Conservation (phyloP, 2,329 filamentous ascomycete genomes). For the Neocucurbitaria cava region DNA sequence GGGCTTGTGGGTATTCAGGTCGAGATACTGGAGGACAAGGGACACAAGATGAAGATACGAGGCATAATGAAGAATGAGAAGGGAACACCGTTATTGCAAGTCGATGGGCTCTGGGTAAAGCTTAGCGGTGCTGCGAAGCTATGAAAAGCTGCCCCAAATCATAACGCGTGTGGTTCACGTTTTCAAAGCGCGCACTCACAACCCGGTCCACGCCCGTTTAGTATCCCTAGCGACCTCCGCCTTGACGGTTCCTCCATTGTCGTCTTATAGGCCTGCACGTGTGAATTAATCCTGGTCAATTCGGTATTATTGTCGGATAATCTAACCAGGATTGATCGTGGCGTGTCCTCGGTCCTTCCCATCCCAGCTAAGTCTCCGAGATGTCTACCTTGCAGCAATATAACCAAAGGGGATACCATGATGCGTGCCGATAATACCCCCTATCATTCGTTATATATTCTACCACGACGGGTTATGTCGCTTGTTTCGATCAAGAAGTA, state of each 20-base stretch:
- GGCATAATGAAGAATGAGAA: conserved; percentile 34
- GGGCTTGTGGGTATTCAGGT: conserved; percentile 35
- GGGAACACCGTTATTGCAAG: conserved; percentile 27
- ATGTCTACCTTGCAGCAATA: conserved; percentile 18
- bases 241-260: background rate
- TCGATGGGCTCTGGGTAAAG: conserved; percentile 29
- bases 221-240: background rate
- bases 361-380: conserved; percentile 12
- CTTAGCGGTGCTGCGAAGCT: conserved; percentile 25
- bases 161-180: background rate
- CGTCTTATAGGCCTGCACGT: conserved; percentile 9
- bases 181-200: background rate
- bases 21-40: conserved; percentile 25
- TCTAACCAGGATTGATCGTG: conserved; percentile 12
- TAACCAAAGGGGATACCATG: conserved; percentile 9
- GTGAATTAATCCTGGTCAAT: conserved; percentile 15
- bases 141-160: conserved; percentile 1
- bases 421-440: conserved; percentile 14
- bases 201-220: background rate
- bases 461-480: background rate
- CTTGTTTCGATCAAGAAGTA: background rate
- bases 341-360: conserved; percentile 16
- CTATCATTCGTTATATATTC: conserved; percentile 15
- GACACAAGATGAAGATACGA: conserved; percentile 27
- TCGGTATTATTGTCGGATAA: conserved; percentile 12